Percentiles rank a stretch among this genome's conserved stretches.
These are phyloP conservation scores for Jaapia argillacea DNA, from an alignment of 768 basidiomycete species.

Conservation along the genomic window DNA sequence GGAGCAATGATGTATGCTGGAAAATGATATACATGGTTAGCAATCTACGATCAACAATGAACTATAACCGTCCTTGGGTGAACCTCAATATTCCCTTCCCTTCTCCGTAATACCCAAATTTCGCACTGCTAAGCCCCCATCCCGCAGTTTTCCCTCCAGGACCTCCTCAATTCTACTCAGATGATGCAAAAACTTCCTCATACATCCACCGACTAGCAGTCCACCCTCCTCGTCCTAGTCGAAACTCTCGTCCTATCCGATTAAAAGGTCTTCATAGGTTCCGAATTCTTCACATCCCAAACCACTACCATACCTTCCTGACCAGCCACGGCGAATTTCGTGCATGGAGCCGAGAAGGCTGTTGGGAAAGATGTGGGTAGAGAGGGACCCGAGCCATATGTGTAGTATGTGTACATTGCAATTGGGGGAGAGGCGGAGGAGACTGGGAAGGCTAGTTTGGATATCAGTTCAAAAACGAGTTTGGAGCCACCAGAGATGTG, in stretches of 20 bases:
- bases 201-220: constrained; percentile 40
- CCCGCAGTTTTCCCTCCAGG: constrained; percentile 56
- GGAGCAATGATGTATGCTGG: constrained; percentile 77
- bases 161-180: constrained; percentile 53
- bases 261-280: constrained; percentile 58
- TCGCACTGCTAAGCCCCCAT: constrained; percentile 80
- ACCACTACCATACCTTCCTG: constrained; percentile 76
- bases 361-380: constrained; percentile 70
- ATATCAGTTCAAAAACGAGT: constrained; percentile 55
- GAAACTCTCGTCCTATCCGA: constrained; percentile 32
- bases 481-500: constrained; percentile 56
- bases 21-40: neutral
- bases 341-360: constrained; percentile 65
- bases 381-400: constrained; percentile 18
- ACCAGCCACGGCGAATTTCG: constrained; percentile 74
- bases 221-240: constrained; percentile 19
- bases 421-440: constrained; percentile 23
- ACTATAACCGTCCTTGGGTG: constrained; percentile 44
- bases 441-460: constrained; percentile 54
- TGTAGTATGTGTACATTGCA: constrained; percentile 6
- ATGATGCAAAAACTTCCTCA: constrained; percentile 57
- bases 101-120: constrained; percentile 61
- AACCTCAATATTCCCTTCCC: constrained; percentile 77
- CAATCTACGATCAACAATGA: neutral
- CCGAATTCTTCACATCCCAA: constrained; percentile 73